These are phyloP conservation scores for Hordeum pubiflorum DNA, from an alignment of 202 grass and related monocot genomes.

Conservation along the genomic window DNA sequence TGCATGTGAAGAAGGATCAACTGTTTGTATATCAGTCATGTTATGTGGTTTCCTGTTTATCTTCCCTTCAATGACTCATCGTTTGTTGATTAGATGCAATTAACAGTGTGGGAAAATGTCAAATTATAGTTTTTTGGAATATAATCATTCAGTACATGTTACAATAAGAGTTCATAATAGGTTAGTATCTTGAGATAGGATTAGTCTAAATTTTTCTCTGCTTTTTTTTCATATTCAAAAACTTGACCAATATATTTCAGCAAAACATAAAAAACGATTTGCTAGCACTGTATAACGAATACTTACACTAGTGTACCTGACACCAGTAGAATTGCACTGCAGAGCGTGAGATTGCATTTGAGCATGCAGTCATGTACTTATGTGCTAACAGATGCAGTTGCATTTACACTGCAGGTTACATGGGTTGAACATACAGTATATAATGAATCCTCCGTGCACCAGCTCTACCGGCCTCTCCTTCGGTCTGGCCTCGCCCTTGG, in stretches of 20 bases:
- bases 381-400: conserved; percentile 47
- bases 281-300: neutral
- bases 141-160: neutral
- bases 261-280: neutral
- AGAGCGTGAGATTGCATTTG: conserved; percentile 16
- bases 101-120: neutral
- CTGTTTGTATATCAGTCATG: conserved; percentile 22
- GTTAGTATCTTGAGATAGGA: conserved; percentile 1
- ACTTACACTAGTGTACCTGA: neutral
- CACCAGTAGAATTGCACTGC: neutral
- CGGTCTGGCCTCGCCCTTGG: conserved; percentile 68
- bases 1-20: conserved; percentile 12
- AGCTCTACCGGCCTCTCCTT: conserved; percentile 58
- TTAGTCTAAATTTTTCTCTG: neutral
- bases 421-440: conserved; percentile 95
- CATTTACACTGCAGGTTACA: conserved; percentile 53
- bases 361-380: conserved; percentile 20
- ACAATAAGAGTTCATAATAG: neutral
- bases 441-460: conserved; percentile 58
- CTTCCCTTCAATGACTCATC: neutral
- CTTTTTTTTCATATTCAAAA: neutral
- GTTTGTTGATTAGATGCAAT: conserved; percentile 1
- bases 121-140: neutral
- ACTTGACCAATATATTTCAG: neutral
- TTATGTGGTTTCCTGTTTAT: neutral